Evolutionary conservation across 129 eudicot genomes (phyloP), one percentile per base, ranked within the genome.

Genomic region (Tagetes patula): DNA sequence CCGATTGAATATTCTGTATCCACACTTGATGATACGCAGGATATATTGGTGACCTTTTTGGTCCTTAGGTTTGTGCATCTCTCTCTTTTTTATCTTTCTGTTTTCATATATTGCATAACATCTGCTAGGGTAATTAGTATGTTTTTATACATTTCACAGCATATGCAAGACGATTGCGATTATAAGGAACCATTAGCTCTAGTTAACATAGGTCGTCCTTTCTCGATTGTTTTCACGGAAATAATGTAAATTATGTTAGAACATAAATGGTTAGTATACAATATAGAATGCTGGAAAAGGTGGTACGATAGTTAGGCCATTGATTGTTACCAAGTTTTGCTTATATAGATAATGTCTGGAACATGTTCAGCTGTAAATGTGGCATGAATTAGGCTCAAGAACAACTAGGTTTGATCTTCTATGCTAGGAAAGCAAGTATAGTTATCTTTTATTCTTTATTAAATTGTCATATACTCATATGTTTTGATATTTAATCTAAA

Each of bases 51-150:
- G 8, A 85, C 91, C 72, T 94, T 94, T 76, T 67, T 72, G 76
- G 98, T 88, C 37, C 47, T 77, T 84, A 90, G 98, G 98, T 94
- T 66, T 69, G 97, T 81, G 67, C 80, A 32, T 39, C 32, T 62
- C 56, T 61, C 34, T 50, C 38, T 40, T 40, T 30, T 40, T n/a
- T 60, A 0, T 34, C 5, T 33, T 11, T 38, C n/a, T 14, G 0
- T 11, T 6, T 47, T n/a, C 32, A 45, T 67, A 55, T 33, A 7
- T 14, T 50, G 5, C 61, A 7, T 42, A 46, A 6, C 46, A 4
- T 33, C 6, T 55, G 31, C 45, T 61, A 36, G 45, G 8, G 30
- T 34, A 52, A 4, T 50, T 49, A 12, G n/a, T 48, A 65, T 12
- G 31, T 40, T 52, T 75, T 41, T 5, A 33, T 65, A 31, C 73